Evolutionary conservation across 768 basidiomycete species (phyloP).

Genomic region (Leccinum rimulosum): DNA sequence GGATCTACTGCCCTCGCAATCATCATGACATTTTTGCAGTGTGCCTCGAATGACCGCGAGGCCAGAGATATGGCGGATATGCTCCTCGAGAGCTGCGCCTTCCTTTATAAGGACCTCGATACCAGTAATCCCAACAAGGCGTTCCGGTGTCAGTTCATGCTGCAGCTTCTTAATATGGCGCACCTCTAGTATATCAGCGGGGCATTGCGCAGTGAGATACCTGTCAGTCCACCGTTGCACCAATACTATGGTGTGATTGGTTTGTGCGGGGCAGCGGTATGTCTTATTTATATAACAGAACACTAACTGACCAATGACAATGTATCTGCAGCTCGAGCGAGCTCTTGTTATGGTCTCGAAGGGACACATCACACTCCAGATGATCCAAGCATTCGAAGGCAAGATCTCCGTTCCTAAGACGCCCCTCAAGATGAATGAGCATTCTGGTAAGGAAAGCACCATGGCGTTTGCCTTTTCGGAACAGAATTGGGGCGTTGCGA

Average conservation of each 20-base stretch:
- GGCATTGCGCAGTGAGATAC: not conserved
- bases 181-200: not conserved
- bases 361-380: too few species aligned
- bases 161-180: not conserved
- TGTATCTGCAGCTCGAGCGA: too few species aligned
- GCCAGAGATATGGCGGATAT: not conserved
- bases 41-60: not conserved
- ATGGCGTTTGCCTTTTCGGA: too few species aligned
- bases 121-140: not conserved
- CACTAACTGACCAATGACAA: too few species aligned
- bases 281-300: too few species aligned
- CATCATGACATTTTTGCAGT: slow-evolving; percentile 3
- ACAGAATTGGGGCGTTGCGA: too few species aligned
- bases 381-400: too few species aligned
- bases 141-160: not conserved
- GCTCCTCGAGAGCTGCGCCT: not conserved
- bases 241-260: not conserved
- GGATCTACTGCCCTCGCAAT: slow-evolving; percentile 1
- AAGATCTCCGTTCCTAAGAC: too few species aligned
- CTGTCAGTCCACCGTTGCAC: not conserved
- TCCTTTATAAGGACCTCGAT: slow-evolving; percentile 2
- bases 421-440: too few species aligned
- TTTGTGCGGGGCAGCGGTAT: too few species aligned
- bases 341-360: too few species aligned
- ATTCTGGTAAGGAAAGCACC: too few species aligned